A percentile compares a stretch with the other conserved stretches of the same genome.
These are phyloP conservation scores for Paramyrothecium roridum DNA, from an alignment of 2,329 filamentous ascomycete species.

Conservation along the genomic window DNA sequence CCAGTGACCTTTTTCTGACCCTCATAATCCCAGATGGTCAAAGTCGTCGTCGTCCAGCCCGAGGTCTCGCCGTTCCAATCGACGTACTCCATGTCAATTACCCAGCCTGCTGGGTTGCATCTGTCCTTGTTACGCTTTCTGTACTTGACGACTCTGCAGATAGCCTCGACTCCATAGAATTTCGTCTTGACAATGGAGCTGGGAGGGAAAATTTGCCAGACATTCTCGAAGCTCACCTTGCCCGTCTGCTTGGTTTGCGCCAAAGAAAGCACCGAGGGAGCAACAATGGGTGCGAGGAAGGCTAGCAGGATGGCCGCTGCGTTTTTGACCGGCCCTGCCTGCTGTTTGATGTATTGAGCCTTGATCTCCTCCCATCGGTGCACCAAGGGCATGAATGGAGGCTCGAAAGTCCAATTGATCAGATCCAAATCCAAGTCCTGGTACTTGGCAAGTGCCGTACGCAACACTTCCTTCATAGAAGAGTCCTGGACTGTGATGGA, in stretches of 20 bases:
- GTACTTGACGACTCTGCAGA: conserved; percentile 29
- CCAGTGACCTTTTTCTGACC: conserved; percentile 21
- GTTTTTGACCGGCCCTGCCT: conserved; percentile 3
- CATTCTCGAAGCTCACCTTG: conserved; percentile 22
- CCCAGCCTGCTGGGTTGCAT: conserved; percentile 15
- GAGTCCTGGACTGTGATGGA: conserved; percentile 27
- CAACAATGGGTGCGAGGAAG: conserved; percentile 27
- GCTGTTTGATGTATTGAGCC: not conserved
- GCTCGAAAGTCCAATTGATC: conserved; percentile 26
- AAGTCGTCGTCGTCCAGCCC: conserved; percentile 19
- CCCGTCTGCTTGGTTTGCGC: conserved; percentile 21
- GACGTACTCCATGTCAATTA: conserved; percentile 26
- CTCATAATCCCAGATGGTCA: conserved; percentile 20
- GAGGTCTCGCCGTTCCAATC: conserved; percentile 30
- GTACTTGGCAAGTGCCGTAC: conserved; percentile 25
- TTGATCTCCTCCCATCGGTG: conserved; percentile 27
- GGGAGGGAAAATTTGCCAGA: conserved; percentile 33
- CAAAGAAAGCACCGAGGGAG: conserved; percentile 18
- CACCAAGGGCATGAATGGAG: conserved; percentile 29
- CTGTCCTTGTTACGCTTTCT: conserved; percentile 5
- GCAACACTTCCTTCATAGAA: conserved; percentile 23
- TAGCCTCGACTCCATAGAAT: conserved; percentile 29
- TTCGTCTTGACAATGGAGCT: conserved; percentile 24
- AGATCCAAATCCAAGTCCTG: conserved; percentile 28
- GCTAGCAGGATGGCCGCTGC: conserved; percentile 15